Conservation (phyloP, 2,329 filamentous ascomycete species). For the Penicillium sp. region DNA sequence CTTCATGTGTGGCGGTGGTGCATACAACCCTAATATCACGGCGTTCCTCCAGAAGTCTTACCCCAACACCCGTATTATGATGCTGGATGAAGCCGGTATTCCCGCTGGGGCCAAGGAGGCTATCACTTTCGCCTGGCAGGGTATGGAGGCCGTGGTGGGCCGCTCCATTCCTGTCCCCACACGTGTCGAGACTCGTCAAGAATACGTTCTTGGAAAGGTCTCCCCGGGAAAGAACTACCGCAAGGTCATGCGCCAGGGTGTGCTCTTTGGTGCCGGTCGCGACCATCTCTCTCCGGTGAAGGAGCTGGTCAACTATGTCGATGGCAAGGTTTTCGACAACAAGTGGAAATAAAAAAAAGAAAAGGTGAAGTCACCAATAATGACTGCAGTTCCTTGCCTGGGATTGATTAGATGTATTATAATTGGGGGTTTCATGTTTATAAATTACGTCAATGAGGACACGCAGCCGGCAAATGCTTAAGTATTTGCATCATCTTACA, state of each 20-base stretch:
- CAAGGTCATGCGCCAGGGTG: conserved; percentile 53
- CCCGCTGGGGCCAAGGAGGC: conserved; percentile 61
- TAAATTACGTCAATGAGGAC: background rate
- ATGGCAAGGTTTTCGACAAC: conserved; percentile 51
- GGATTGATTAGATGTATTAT: background rate
- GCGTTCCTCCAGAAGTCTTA: conserved; percentile 53
- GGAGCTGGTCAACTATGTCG: conserved; percentile 53
- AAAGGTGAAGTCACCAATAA: background rate
- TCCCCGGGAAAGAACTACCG: conserved; percentile 57
- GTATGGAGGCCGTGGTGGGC: conserved; percentile 59
- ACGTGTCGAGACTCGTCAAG: conserved; percentile 54
- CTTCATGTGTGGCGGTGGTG: conserved; percentile 62
- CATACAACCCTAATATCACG: conserved; percentile 59
- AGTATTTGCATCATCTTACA: background rate
- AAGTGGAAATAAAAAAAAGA: conserved; percentile 34
- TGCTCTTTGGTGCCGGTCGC: conserved; percentile 50
- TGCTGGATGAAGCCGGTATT: conserved; percentile 60
- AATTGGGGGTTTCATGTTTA: background rate
- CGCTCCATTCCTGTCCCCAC: conserved; percentile 56
- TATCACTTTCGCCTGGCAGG: conserved; percentile 62
- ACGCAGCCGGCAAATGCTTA: background rate
- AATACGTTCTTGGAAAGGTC: conserved; percentile 58
- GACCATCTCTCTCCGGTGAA: conserved; percentile 50
- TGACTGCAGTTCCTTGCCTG: background rate
- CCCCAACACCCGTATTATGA: conserved; percentile 52